A percentile compares a stretch with the other conserved stretches of the same genome.
These are phyloP conservation scores for Leccinum truebloodii DNA, from an alignment of 768 basidiomycete species.

Conservation along the genomic window DNA sequence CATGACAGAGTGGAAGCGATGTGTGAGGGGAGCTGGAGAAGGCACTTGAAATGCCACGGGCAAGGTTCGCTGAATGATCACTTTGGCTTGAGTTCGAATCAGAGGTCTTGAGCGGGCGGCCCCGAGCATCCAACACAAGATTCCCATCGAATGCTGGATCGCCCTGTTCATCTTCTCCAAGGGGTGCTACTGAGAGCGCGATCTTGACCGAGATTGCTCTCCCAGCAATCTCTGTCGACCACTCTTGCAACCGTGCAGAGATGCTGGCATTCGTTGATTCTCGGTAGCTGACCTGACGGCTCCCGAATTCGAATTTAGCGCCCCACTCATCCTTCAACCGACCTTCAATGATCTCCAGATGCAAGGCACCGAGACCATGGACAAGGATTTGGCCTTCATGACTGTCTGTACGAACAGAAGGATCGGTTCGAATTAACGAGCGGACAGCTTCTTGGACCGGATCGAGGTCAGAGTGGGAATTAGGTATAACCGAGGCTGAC, in stretches of 20 bases:
- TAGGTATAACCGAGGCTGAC: conserved; percentile 79
- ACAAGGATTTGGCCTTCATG: conserved; percentile 84
- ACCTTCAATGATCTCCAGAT: conserved; percentile 88
- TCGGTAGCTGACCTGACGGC: conserved; percentile 77
- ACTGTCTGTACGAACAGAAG: conserved; percentile 77
- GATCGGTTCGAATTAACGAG: conserved; percentile 79
- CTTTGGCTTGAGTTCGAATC: conserved; percentile 45
- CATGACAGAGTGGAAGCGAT: conserved; percentile 64
- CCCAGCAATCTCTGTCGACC: conserved; percentile 66
- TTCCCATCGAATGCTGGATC: conserved; percentile 80
- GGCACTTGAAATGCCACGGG: conserved; percentile 67
- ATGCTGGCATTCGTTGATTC: conserved; percentile 46
- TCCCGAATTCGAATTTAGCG: conserved; percentile 74
- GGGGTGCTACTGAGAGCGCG: conserved; percentile 53
- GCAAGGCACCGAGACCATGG: conserved; percentile 82
- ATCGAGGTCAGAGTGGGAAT: conserved; percentile 74
- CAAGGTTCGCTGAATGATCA: conserved; percentile 54
- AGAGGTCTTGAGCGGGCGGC: conserved; percentile 52
- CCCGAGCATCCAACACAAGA: conserved; percentile 58
- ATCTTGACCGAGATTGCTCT: conserved; percentile 52
- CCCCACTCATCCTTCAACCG: conserved; percentile 80
- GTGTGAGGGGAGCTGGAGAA: conserved; percentile 81
- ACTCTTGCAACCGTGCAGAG: conserved; percentile 40
- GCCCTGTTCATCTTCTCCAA: conserved; percentile 56
- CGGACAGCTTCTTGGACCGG: conserved; percentile 76